Base-by-base conservation (phyloP, 2,329 filamentous ascomycete genomes). In the Geosmithia putterillii region DNA sequence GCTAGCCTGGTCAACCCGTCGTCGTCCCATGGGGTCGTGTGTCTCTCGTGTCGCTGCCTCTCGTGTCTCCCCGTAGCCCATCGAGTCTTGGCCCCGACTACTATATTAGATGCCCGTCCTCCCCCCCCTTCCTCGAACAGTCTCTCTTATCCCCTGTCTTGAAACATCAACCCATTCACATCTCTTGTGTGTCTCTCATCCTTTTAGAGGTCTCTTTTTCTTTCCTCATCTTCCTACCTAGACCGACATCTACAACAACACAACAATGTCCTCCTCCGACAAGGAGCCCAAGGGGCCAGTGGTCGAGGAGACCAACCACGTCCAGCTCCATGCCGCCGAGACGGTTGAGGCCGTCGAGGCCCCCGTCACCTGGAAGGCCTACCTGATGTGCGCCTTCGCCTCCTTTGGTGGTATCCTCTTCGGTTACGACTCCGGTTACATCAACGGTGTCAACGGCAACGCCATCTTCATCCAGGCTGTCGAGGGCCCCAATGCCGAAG, bases 341-440 rank as follows among this genome's bases (percentile, higher is more conserved):
- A 72, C 81, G 59, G 64, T 80, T 48, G 65, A 67, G 51, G 67
- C 71, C 48, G 72, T 83, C 56, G 80, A 84, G 68, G 79, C 80
- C 12, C 79, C 80, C 51, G 73, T 83, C 52, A 83, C 79, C 50
- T 63, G 75, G 62, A 79, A 80, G 67, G 79, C 79, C 44, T 83
- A 84, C 60, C 48, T 81, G 42, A 73, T 83, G 56, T 83, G 79
- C 61, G 79, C 76, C 50, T 84, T 83, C 50, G 80, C 80, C 47
- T 77, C 79, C 28, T 82, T 83, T 47, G 80, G 80, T 54, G 80
- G 76, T 61, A 83, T 86, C 63, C 82, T 86, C 67, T 84, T 86
- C 63, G 83, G 83, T 41, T 88, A 84, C 62, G 83, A 87, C 55
- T 84, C 81, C 37, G 83, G 83, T 52, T 84, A 83, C 64, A 84